These are phyloP conservation scores for Pleurotus djamor DNA, from an alignment of 768 basidiomycete genomes.

Conservation along the genomic window DNA sequence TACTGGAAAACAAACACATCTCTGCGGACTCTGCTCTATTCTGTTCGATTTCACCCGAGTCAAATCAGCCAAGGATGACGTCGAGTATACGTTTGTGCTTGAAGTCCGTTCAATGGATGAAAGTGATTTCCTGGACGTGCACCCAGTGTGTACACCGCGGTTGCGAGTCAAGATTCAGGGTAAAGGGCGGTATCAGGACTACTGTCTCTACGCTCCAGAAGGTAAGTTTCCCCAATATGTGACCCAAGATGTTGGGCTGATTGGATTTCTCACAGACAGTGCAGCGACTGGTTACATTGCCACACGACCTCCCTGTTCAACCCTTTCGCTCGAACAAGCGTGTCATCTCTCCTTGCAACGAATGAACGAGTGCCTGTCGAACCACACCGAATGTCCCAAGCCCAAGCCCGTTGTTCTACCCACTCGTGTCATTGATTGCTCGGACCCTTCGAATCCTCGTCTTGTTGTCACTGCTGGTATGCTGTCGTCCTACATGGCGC, in stretches of 20 bases:
- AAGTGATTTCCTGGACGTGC: background rate
- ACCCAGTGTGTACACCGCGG: background rate
- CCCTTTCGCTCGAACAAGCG: background rate
- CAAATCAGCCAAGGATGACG: background rate
- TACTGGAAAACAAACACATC: background rate
- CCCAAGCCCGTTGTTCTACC: background rate
- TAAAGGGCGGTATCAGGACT: background rate
- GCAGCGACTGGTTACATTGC: background rate
- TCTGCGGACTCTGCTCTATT: background rate
- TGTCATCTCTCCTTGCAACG: background rate
- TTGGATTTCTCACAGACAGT: background rate
- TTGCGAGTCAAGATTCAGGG: background rate
- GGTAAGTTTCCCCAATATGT: background rate
- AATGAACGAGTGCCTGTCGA: background rate
- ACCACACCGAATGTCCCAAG: background rate
- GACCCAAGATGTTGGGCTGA: background rate
- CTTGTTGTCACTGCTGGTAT: background rate
- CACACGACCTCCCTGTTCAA: background rate
- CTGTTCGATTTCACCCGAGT: background rate
- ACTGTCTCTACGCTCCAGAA: background rate
- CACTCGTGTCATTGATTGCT: background rate
- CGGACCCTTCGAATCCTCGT: background rate
- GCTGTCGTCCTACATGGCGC: background rate
- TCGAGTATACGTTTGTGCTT: background rate
- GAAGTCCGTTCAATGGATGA: background rate